These are phyloP conservation scores for Fusarium sp. DNA, from an alignment of 2,329 filamentous ascomycete species.

Conservation along the genomic window DNA sequence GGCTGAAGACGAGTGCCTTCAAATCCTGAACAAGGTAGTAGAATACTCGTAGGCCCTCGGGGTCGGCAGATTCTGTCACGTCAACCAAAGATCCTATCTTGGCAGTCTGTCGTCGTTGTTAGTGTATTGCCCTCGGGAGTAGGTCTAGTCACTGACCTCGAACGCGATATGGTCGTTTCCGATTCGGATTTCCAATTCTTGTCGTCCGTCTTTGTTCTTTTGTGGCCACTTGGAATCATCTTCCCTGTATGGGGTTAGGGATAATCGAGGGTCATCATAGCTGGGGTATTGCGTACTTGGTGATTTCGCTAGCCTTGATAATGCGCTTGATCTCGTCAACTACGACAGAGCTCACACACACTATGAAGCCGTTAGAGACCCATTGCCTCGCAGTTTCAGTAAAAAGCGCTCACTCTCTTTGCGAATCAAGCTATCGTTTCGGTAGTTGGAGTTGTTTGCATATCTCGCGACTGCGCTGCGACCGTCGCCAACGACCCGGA, in stretches of 20 bases:
- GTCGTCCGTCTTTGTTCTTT: constrained; percentile 98
- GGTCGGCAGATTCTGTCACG: constrained; percentile 94
- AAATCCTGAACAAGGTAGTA: constrained; percentile 99
- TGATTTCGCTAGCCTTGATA: constrained; percentile 95
- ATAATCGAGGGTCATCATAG: neutral
- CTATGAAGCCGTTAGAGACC: constrained; percentile 58
- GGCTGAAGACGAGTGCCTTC: constrained; percentile 94
- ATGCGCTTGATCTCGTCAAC: constrained; percentile 97
- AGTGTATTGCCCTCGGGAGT: constrained; percentile 8
- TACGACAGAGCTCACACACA: constrained; percentile 93
- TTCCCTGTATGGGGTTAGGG: constrained; percentile 69
- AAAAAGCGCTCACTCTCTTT: constrained; percentile 88
- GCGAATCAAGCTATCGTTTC: constrained; percentile 96
- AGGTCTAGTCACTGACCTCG: constrained; percentile 70
- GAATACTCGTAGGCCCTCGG: constrained; percentile 95
- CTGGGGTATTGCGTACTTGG: constrained; percentile 73
- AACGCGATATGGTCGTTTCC: constrained; percentile 98
- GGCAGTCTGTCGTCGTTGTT: constrained; percentile 73
- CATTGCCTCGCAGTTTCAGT: no score
- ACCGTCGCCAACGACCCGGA: constrained; percentile 90
- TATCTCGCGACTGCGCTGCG: constrained; percentile 94
- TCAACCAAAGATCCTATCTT: constrained; percentile 98
- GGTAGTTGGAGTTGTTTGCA: constrained; percentile 99
- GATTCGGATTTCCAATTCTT: constrained; percentile 93
- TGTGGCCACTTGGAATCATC: constrained; percentile 98